Percentiles rank a stretch among this genome's conserved stretches.
phyloP scores from a whole-genome alignment of 164 flowering plant genomes.

The Warburgia ugandensis region DNA sequence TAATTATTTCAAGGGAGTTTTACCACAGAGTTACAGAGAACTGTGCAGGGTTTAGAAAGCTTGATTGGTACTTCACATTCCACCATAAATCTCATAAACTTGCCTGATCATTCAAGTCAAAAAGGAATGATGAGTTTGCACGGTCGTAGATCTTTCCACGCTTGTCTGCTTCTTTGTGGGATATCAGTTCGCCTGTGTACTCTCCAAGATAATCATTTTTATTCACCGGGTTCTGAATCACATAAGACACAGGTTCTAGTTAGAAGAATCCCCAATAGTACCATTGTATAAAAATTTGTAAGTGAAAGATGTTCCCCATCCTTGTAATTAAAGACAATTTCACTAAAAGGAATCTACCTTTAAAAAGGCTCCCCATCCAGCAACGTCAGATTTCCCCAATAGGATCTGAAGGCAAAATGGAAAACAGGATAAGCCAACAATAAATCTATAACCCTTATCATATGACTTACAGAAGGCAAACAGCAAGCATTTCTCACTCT shows the following conservation, averaged over 20 bases:
- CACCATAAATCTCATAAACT: no score
- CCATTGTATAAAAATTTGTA: no score
- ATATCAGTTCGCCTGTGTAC: slow-evolving; percentile 92
- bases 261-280: no score
- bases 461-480: background rate
- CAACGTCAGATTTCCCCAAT: slow-evolving; percentile 81
- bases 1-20: no score
- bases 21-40: no score
- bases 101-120: slow-evolving; percentile 95
- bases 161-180: slow-evolving; percentile 92
- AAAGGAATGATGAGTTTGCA: slow-evolving; percentile 90
- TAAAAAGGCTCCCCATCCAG: slow-evolving; percentile 99
- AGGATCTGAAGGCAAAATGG: slow-evolving; percentile 47
- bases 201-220: slow-evolving; percentile 97
- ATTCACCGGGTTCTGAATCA: slow-evolving; percentile 72
- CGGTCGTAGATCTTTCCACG: slow-evolving; percentile 97
- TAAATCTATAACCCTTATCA: background rate
- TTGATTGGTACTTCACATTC: no score
- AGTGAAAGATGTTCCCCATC: no score
- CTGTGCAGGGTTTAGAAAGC: no score
- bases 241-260: slow-evolving; percentile 7
- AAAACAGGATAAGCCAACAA: background rate
- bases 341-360: slow-evolving; percentile 43
- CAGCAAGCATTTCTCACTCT: slow-evolving; percentile 41
- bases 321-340: background rate